Base-by-base conservation (phyloP, 257 asterid genomes). In the Craterostigma plantagineum region DNA sequence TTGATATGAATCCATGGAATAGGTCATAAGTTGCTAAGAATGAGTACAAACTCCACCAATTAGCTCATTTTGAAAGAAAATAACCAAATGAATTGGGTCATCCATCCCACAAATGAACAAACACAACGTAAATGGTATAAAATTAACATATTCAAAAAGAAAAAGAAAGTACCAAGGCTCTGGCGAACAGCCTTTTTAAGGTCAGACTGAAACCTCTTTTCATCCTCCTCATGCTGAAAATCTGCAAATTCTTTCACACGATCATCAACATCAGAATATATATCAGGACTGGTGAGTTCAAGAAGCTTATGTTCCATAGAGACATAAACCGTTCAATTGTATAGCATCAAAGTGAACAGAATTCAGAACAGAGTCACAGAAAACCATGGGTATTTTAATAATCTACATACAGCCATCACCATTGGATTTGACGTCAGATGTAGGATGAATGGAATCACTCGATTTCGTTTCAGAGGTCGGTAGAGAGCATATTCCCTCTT, bases 141-240 rank as follows among this genome's bases (percentile, higher is more conserved):
- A 1, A 46, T 16, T 17, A 23, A 23, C 2, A 2, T 2, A 23
- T 23, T 2, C 4, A 23, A 6, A 23, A 23, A 23, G 6, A 23
- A 16, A 58, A 16, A 42, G 33, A 33, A 53, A 71, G 34, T 49
- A 87, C 97, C 97, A 48, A 87, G 85, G 61, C 97, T 87, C 64
- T 79, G 90, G 58, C 54, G 82, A 14, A 79, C 85, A 48, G 97
- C 97, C 62, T 66, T 78, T 69, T 79, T 59, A 57, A 87, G 80
- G 63, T 87, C 97, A 16, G 80, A 90, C 65, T 79, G 95, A 63
- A 81, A 87, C 76, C 93, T 76, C 66, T 82, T 92, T 64, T 87
- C 95, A 42, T 23, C 30, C 30, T 81, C 87, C 65, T 76, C 97
- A 9, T 64, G 81, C 65, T 69, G 82, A 62, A 73, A 73, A 50